Base-by-base conservation (phyloP, 352 stramenopile genomes). In the Phytophthora syringae region DNA sequence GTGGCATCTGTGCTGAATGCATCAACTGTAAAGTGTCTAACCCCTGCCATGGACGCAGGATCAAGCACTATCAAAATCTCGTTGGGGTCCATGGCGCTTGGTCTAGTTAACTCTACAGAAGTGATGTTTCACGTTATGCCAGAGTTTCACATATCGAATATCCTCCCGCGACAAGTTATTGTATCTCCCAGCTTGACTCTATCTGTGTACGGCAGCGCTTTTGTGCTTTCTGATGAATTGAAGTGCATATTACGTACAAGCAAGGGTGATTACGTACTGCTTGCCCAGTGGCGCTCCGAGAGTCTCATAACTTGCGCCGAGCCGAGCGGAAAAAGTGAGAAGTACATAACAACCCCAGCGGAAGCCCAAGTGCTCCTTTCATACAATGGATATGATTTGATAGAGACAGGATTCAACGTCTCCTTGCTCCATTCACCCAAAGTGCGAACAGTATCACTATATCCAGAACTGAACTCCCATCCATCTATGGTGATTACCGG, bases 391-490 rank as follows among this genome's bases (percentile, higher is more conserved):
- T 16, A 65, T 10, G 72, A 70, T 7, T 27, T 52, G 7, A 47
- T 77, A 9, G 45, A 52, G 7, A 72, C 74, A 7, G 72, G 74
- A 1, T 75, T 80, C 27, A 84, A 86, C 22, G n/a, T 84, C 27
- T 80, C 72, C 0, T 45, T 83, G 9, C 36, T 78, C 27, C 56
- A 18, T 43, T 36, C 51, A 50, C 70, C 77, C 7, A 56, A 84
- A 49, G 42, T 86, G 24, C 60, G 50, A 22, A 27, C 16, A 25
- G 30, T 70, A 32, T 25, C 16, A 15, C 39, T 18, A 1, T 52
- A 70, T 32, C 10, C 12, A 50, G n/a, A 27, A 47, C 34, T 21
- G n/a, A 27, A 25, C 11, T 64, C 36, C 4, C 40, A 60, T 5
- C 43, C 18, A 24, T 56, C 42, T 1, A 43, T 85, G 12, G 55